Evolutionary conservation across 331 rosid species (phyloP), one percentile per base, ranked within the genome.

Genomic region (Malus hybrid): DNA sequence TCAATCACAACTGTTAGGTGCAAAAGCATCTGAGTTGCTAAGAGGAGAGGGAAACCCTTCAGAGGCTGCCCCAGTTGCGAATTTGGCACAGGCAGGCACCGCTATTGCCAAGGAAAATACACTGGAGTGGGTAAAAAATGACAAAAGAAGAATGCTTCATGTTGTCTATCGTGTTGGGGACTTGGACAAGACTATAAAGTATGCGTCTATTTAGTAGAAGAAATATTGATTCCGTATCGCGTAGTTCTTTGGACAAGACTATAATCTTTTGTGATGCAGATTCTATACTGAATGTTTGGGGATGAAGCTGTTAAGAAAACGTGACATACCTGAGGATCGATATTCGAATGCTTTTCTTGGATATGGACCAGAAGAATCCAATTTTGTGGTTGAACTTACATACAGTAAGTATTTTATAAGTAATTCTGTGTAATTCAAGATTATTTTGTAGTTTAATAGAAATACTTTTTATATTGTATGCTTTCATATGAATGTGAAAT

Each of bases 211-310:
- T 11, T 61, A 32, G 66, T 18, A 28, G n/a, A 36, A 65, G 29
- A 34, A 9, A 27, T 61, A 28, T 34, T 61, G n/a, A 12, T 69
- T 80, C 79, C 24, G 8, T 22, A 22, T 29, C 22, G 46, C 56
- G 0, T 7, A 0, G 62, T 71, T 32, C 8, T 4, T 15, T 44
- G 50, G 50, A 44, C 50, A 44, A 44, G 15, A 44, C 50, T 44
- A 44, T 44, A 44, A 44, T 44, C 13, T 11, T 44, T 44, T 68
- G 69, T 3, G n/a, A 22, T 81, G 78, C 81, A 76, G 84, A 59
- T 81, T 81, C 81, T 81, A 81, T 59, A 66, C 78, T 3, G 78
- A 81, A 72, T 81, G 84, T 48, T 81, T 81, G 78, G 84, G 84
- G n/a, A 81, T 81, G 84, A 81, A 81, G 78, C 48, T 81, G 42